A percentile compares a stretch with the other conserved stretches of the same genome.
These are phyloP conservation scores for Botryotinia narcissicola DNA, from an alignment of 2,329 filamentous ascomycete genomes.

Conservation along the genomic window DNA sequence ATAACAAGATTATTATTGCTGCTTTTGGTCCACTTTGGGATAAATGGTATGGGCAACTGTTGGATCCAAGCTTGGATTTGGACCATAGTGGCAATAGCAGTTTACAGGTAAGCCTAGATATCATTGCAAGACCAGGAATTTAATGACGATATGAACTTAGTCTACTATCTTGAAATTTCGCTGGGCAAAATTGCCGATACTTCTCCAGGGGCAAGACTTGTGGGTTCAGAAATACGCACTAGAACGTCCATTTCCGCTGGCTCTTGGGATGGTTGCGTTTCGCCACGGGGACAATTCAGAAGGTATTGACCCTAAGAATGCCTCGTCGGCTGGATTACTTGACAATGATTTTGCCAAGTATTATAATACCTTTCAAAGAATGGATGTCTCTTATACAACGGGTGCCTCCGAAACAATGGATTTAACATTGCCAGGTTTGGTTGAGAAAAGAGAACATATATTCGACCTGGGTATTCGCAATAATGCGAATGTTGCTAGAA, in stretches of 20 bases:
- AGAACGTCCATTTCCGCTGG: background rate
- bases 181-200: slow-evolving; percentile 32
- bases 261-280: background rate
- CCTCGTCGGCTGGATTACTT: background rate
- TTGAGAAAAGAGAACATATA: background rate
- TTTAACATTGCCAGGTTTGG: background rate
- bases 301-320: background rate
- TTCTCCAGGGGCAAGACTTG: slow-evolving; percentile 31
- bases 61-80: background rate
- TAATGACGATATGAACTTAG: slow-evolving; percentile 23
- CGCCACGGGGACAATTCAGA: background rate
- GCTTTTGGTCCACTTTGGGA: slow-evolving; percentile 36
- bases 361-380: background rate
- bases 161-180: slow-evolving; percentile 32
- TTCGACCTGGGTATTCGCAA: background rate
- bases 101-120: slow-evolving; percentile 20
- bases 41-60: slow-evolving; percentile 15
- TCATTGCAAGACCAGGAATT: background rate
- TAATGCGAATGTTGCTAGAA: slow-evolving; percentile 24
- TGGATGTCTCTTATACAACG: background rate
- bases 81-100: background rate
- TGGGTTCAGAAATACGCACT: slow-evolving; percentile 28
- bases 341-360: slow-evolving; percentile 17
- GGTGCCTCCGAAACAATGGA: background rate
- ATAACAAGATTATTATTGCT: slow-evolving; percentile 29